Conservation (phyloP, 2,329 filamentous ascomycete species). For the Aureobasidium pullulans region DNA sequence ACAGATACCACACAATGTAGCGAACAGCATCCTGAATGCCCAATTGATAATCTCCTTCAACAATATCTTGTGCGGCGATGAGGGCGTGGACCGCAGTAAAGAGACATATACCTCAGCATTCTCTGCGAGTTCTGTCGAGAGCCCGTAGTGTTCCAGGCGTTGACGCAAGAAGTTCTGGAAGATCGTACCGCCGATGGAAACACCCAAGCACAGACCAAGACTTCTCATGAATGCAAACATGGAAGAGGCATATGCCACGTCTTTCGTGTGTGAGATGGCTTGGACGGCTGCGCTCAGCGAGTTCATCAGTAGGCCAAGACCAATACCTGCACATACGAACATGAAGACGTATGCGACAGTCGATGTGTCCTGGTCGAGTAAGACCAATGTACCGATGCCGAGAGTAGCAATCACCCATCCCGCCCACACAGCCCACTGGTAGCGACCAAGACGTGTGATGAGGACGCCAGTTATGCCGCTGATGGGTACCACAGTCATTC, state of each 20-base stretch:
- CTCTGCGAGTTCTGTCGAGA: conserved; percentile 17
- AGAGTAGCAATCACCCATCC: conserved; percentile 24
- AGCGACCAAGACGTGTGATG: conserved; percentile 43
- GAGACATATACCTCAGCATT: conserved; percentile 20
- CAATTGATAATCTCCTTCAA: conserved; percentile 16
- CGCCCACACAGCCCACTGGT: conserved; percentile 39
- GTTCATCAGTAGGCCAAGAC: conserved; percentile 37
- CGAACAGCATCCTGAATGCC: conserved; percentile 21
- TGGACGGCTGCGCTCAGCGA: conserved; percentile 39
- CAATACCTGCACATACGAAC: conserved; percentile 35
- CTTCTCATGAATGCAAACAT: conserved; percentile 41
- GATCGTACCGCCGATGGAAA: conserved; percentile 37
- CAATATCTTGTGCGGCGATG: background rate
- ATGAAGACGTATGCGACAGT: conserved; percentile 36
- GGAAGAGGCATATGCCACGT: conserved; percentile 33
- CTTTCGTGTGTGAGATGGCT: conserved; percentile 31
- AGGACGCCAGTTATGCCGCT: conserved; percentile 33
- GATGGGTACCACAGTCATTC: conserved; percentile 31
- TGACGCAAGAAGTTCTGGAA: conserved; percentile 30
- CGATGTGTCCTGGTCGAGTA: background rate
- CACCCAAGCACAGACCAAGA: conserved; percentile 43
- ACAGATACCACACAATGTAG: conserved; percentile 20
- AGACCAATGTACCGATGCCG: background rate
- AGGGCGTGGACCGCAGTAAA: conserved; percentile 17
- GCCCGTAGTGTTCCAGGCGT: conserved; percentile 10